Conservation (phyloP, 371 early-diverging fungal species). For the Haplosporangium sp. region DNA sequence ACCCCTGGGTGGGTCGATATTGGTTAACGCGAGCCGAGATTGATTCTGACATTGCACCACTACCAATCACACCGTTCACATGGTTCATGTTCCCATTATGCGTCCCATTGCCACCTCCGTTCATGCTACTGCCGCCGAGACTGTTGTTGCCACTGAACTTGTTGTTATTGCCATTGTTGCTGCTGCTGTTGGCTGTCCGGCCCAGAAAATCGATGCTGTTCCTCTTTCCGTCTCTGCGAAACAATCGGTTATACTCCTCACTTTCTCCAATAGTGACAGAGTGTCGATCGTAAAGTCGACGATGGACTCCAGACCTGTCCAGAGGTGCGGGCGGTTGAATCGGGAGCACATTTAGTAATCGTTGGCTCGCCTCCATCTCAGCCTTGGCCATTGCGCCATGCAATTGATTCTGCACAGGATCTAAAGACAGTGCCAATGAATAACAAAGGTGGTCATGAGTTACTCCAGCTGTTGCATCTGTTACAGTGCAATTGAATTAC, state of each 20-base stretch:
- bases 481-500: not conserved
- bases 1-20: slow-evolving; percentile 27
- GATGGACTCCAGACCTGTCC: slow-evolving; percentile 56
- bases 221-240: slow-evolving; percentile 51
- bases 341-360: slow-evolving; percentile 63
- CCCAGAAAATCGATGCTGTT: slow-evolving; percentile 50
- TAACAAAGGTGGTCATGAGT: slow-evolving; percentile 4
- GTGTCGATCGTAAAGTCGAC: slow-evolving; percentile 74
- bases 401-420: slow-evolving; percentile 65
- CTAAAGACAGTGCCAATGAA: slow-evolving; percentile 24
- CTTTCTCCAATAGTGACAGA: slow-evolving; percentile 71
- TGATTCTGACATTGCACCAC: slow-evolving; percentile 28
- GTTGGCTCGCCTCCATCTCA: slow-evolving; percentile 70
- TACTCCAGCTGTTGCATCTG: not conserved
- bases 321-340: slow-evolving; percentile 63
- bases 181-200: slow-evolving; percentile 17
- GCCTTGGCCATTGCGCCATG: slow-evolving; percentile 72
- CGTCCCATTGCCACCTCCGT: slow-evolving; percentile 16
- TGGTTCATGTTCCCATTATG: not conserved
- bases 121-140: not conserved
- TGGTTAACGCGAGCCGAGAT: slow-evolving; percentile 42
- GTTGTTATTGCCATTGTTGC: slow-evolving; percentile 13
- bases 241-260: slow-evolving; percentile 63
- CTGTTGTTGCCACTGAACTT: not conserved
- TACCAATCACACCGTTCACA: slow-evolving; percentile 41